Evolutionary conservation across 257 asterid genomes (phyloP).

Genomic region (Lantana camara): DNA sequence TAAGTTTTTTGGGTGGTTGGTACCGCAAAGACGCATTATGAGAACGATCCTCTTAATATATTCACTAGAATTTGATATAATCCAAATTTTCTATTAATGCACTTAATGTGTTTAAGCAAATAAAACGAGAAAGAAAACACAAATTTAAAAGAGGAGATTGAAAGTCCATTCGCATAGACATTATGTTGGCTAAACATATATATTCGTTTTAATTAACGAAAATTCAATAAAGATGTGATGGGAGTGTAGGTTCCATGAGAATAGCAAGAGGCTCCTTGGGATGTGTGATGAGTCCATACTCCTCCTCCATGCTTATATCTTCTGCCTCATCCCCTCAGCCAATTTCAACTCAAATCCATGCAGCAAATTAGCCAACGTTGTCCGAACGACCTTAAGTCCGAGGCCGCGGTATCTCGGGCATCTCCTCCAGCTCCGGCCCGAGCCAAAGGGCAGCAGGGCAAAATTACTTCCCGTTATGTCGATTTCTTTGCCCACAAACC

Average conservation of each 20-base stretch:
- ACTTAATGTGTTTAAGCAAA: too few species aligned
- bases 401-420: conserved; percentile 33
- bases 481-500: conserved; percentile 23
- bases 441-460: conserved; percentile 29
- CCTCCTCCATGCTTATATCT: conserved; percentile 36
- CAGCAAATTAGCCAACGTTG: conserved; percentile 17
- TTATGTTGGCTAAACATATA: too few species aligned
- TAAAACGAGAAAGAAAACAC: too few species aligned
- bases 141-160: too few species aligned
- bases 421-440: conserved; percentile 22
- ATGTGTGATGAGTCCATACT: conserved; percentile 27
- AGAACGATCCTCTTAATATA: too few species aligned
- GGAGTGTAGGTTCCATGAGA: conserved; percentile 33
- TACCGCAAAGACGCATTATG: too few species aligned
- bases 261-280: conserved; percentile 32
- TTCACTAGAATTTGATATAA: too few species aligned
- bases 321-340: conserved; percentile 29
- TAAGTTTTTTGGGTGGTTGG: too few species aligned
- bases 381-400: conserved; percentile 14
- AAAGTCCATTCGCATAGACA: too few species aligned
- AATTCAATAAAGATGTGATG: conserved; percentile 23
- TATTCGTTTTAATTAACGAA: too few species aligned
- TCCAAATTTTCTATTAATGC: too few species aligned
- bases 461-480: conserved; percentile 28
- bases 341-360: conserved; percentile 38